Conservation (phyloP, 306 rosid genomes). For the Hippophae rhamnoides region DNA sequence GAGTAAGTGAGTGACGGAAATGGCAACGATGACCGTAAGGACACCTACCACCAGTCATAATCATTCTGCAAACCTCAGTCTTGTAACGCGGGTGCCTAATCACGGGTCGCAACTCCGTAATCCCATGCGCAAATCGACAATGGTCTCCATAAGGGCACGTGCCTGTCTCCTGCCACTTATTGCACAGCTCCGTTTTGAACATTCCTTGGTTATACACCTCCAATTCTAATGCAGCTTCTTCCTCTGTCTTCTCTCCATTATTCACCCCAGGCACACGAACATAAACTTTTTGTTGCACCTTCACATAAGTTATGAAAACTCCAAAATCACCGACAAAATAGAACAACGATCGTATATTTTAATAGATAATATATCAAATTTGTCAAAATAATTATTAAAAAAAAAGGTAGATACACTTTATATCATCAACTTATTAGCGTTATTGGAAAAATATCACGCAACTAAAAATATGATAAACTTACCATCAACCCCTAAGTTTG, state of each 20-base stretch:
- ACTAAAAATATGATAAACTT: too few species aligned
- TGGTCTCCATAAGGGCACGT: slow-evolving; percentile 37
- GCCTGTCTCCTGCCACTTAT: slow-evolving; percentile 49
- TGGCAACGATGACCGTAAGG: slow-evolving; percentile 50
- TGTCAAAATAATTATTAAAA: too few species aligned
- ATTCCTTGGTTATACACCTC: slow-evolving; percentile 43
- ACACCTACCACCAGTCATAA: slow-evolving; percentile 29
- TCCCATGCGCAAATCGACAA: slow-evolving; percentile 42
- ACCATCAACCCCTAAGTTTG: too few species aligned
- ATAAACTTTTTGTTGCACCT: slow-evolving; percentile 35
- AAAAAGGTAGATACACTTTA: too few species aligned
- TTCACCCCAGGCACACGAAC: slow-evolving; percentile 9
- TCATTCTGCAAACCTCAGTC: slow-evolving; percentile 43
- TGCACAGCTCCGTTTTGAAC: slow-evolving; percentile 41
- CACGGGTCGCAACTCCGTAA: slow-evolving; percentile 41
- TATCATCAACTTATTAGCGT: too few species aligned
- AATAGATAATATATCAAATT: too few species aligned
- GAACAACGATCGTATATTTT: slow-evolving; percentile 34
- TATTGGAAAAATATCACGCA: too few species aligned
- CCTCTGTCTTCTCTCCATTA: slow-evolving; percentile 19
- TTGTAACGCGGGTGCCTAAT: slow-evolving; percentile 51
- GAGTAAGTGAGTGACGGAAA: slow-evolving; percentile 38
- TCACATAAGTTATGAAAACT: not conserved
- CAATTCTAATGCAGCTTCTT: slow-evolving; percentile 25
- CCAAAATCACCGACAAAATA: slow-evolving; percentile 14